Percentiles rank a stretch among this genome's conserved stretches.
phyloP scores from a whole-genome alignment of 306 rosid genomes.

The Rosa chinensis region DNA sequence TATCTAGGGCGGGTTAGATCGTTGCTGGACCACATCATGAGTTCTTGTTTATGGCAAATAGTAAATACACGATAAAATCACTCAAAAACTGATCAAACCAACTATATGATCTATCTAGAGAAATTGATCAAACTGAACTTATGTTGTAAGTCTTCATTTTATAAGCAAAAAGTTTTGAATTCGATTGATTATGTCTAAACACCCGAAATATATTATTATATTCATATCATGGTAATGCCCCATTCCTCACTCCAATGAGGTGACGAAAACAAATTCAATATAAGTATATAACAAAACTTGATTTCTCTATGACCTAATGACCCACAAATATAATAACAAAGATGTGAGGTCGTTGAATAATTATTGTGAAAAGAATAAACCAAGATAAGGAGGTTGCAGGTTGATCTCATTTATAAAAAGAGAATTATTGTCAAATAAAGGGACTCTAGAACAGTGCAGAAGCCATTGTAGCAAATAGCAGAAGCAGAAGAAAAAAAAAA shows the following conservation, averaged over 20 bases:
- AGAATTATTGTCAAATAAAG: neutral
- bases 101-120: neutral
- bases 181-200: neutral
- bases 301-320: neutral
- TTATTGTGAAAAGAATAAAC: neutral
- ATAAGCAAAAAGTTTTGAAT: neutral
- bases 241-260: neutral
- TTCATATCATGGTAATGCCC: neutral
- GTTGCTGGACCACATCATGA: neutral
- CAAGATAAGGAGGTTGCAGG: constrained; percentile 1
- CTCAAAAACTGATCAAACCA: neutral
- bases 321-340: constrained; percentile 3
- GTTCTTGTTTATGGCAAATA: neutral
- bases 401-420: neutral
- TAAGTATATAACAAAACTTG: neutral
- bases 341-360: neutral
- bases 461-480: neutral
- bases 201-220: neutral
- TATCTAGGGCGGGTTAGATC: neutral
- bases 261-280: neutral
- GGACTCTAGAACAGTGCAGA: neutral
- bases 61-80: neutral
- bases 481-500: neutral
- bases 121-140: neutral
- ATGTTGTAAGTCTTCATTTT: neutral